Evolutionary conservation across 2,329 filamentous ascomycete species (phyloP).

Genomic region (Lecanicillium sp.): DNA sequence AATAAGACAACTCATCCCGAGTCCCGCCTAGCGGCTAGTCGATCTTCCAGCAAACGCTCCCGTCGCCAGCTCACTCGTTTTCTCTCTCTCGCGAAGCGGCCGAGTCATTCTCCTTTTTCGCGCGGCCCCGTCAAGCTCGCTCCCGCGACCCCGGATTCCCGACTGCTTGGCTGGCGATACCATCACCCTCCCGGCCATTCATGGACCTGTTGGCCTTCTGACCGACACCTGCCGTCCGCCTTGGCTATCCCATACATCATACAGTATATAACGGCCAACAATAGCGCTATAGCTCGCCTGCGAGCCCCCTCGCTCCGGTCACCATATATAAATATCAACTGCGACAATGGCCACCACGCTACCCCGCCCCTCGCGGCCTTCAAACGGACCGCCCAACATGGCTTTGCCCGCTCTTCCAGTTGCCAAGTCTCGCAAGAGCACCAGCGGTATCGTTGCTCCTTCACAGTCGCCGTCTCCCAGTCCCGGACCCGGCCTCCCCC

Average conservation of each 20-base stretch:
- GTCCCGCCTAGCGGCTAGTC: constrained; percentile 7
- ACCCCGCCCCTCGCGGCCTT: constrained; percentile 60
- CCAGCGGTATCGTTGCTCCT: constrained; percentile 37
- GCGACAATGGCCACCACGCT: constrained; percentile 52
- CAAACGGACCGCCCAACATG: constrained; percentile 63
- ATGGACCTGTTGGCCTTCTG: constrained; percentile 4
- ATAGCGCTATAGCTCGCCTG: not conserved
- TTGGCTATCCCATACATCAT: not conserved
- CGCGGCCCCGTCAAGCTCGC: too few relatives aligned
- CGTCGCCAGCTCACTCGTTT: not conserved
- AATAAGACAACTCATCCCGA: constrained; percentile 8
- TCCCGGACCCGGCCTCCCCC: not conserved
- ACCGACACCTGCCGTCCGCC: not conserved
- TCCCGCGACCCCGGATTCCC: not conserved
- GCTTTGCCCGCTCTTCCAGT: constrained; percentile 70
- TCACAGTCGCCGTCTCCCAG: constrained; percentile 17
- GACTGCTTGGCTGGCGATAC: not conserved
- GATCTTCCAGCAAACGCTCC: not conserved
- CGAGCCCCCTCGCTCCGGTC: constrained; percentile 5
- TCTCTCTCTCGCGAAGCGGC: not conserved
- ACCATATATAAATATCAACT: constrained; percentile 4
- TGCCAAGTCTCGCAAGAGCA: constrained; percentile 65
- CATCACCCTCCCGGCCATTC: not conserved
- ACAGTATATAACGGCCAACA: too few relatives aligned
- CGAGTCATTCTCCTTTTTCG: not conserved